These are phyloP conservation scores for Leonotis leonurus DNA, from an alignment of 257 asterid species.

Conservation along the genomic window DNA sequence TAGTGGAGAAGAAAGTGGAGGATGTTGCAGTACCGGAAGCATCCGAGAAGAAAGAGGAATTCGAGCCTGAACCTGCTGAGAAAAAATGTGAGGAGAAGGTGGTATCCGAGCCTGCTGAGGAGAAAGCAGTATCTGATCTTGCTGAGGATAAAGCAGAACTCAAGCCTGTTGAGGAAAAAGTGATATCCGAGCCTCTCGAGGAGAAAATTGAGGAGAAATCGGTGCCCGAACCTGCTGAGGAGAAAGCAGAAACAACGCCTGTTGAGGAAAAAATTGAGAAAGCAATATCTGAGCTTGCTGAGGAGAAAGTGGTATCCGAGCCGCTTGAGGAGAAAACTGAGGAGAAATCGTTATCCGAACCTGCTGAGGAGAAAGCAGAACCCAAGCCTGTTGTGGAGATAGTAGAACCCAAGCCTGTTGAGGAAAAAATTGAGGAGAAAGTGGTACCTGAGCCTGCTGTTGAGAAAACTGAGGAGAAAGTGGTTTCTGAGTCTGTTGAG, in stretches of 20 bases:
- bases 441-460: not conserved
- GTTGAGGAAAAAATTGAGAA: conserved; percentile 1
- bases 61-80: conserved; percentile 14
- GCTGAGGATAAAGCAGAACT: conserved; percentile 19
- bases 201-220: conserved; percentile 19
- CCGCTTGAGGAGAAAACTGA: conserved; percentile 27
- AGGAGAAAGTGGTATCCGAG: too few relatives aligned
- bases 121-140: conserved; percentile 16
- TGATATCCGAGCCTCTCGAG: conserved; percentile 21
- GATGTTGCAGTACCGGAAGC: not conserved
- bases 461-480: conserved; percentile 26
- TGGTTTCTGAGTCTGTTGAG: conserved; percentile 19
- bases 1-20: not conserved
- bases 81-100: conserved; percentile 15
- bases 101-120: conserved; percentile 9
- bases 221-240: conserved; percentile 18
- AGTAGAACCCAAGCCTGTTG: conserved; percentile 12
- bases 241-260: not conserved
- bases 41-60: not conserved
- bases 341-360: conserved; percentile 17
- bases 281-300: conserved; percentile 14
- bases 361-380: conserved; percentile 20
- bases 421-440: not conserved
- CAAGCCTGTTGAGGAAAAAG: conserved; percentile 19
- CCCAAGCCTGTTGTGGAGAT: conserved; percentile 21